A percentile compares a stretch with the other conserved stretches of the same genome.
phyloP scores from a whole-genome alignment of 805 yeast species.

The Pichia eremophila region DNA sequence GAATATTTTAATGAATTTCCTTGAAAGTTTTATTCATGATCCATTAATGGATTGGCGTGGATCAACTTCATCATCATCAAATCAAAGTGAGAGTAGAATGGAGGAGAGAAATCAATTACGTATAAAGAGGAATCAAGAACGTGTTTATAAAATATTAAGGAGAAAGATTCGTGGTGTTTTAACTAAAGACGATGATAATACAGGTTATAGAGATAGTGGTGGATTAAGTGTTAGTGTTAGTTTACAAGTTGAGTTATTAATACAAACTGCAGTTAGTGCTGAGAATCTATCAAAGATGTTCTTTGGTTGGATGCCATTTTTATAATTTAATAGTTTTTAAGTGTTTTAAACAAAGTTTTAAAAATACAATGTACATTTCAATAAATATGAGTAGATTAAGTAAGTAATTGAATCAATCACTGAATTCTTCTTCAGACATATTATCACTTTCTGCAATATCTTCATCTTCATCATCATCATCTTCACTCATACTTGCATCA shows the following conservation, averaged over 20 bases:
- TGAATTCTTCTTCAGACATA: constrained; percentile 23
- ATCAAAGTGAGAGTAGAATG: background rate
- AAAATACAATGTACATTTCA: background rate
- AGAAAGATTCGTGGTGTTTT: constrained; percentile 78
- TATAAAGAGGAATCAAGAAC: constrained; percentile 19
- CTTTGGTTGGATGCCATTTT: constrained; percentile 84
- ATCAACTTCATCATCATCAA: constrained; percentile 8
- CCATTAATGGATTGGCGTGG: constrained; percentile 74
- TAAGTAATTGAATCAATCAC: constrained; percentile 14
- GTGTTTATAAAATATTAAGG: constrained; percentile 61
- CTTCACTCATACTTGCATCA: constrained; percentile 16
- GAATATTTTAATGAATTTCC: constrained; percentile 74
- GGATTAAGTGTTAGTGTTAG: constrained; percentile 82
- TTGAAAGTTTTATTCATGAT: constrained; percentile 89
- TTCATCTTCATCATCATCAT: constrained; percentile 22
- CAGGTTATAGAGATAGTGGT: constrained; percentile 27
- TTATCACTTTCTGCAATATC: constrained; percentile 23
- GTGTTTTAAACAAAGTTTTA: background rate
- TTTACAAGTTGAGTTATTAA: constrained; percentile 86
- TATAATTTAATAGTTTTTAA: constrained; percentile 19
- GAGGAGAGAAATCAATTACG: constrained; percentile 15
- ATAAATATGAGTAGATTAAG: background rate
- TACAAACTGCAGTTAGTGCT: constrained; percentile 68
- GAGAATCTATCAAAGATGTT: constrained; percentile 79
- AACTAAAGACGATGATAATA: constrained; percentile 46